Conservation (phyloP, 139 green algal species). For the Closterium sp. region DNA sequence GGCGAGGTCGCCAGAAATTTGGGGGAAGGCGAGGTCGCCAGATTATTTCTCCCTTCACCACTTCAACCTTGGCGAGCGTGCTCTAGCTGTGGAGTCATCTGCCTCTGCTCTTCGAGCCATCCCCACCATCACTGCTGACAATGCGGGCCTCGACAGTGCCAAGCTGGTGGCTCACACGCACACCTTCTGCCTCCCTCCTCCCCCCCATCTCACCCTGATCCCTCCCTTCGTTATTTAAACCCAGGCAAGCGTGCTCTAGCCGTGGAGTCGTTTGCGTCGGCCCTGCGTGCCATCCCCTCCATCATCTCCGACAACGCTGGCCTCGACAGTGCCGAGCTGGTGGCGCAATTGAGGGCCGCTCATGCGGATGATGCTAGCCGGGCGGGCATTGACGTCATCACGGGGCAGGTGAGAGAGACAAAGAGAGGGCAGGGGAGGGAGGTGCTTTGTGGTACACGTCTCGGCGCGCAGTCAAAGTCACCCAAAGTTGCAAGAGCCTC, state of each 20-base stretch:
- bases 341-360: constrained; percentile 76
- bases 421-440: too few species aligned
- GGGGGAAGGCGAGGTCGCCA: too few species aligned
- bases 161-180: constrained; percentile 76
- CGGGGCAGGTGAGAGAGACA: constrained; percentile 20
- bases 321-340: constrained; percentile 81
- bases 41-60: constrained; percentile 56
- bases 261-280: constrained; percentile 87
- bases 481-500: too few species aligned
- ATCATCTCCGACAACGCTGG: constrained; percentile 97
- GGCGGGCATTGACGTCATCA: constrained; percentile 40
- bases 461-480: too few species aligned
- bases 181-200: too few species aligned
- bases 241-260: constrained; percentile 81
- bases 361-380: constrained; percentile 40
- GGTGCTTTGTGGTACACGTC: too few species aligned
- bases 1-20: too few species aligned
- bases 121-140: constrained; percentile 93
- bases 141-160: constrained; percentile 83
- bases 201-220: too few species aligned
- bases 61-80: constrained; percentile 65
- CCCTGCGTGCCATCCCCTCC: constrained; percentile 83
- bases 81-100: constrained; percentile 90
- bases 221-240: constrained; percentile 55
- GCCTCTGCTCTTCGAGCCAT: constrained; percentile 84